phyloP scores from a whole-genome alignment of 345 rosid genomes.

The Geranium brycei region DNA sequence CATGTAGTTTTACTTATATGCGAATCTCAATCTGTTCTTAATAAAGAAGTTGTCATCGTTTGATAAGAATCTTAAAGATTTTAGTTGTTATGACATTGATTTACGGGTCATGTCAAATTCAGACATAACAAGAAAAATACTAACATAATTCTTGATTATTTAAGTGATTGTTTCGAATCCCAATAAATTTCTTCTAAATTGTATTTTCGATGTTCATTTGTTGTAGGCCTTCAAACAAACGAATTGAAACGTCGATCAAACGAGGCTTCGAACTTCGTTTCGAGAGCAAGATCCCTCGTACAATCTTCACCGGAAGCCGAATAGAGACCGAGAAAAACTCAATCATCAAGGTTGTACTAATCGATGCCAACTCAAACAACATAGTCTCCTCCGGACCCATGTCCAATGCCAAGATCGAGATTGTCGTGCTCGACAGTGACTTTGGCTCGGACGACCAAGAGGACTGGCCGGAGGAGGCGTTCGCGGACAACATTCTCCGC shows the following conservation, averaged over 20 bases:
- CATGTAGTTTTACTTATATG: not conserved
- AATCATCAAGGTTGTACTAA: slow-evolving; percentile 28
- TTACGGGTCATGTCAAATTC: not conserved
- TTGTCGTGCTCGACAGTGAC: slow-evolving; percentile 54
- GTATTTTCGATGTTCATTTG: not conserved
- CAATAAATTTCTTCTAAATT: too few relatives aligned
- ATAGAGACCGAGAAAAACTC: slow-evolving; percentile 34
- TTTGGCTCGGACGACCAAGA: slow-evolving; percentile 34
- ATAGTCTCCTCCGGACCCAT: slow-evolving; percentile 28
- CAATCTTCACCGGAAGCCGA: slow-evolving; percentile 50
- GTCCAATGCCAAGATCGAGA: slow-evolving; percentile 41
- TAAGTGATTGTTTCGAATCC: not conserved
- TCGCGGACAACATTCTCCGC: slow-evolving; percentile 30
- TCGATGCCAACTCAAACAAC: slow-evolving; percentile 27
- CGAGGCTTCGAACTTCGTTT: slow-evolving; percentile 33
- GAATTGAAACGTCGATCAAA: slow-evolving; percentile 18
- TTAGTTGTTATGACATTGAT: too few relatives aligned
- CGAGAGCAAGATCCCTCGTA: slow-evolving; percentile 17
- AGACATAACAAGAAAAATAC: not conserved
- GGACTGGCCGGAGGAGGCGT: slow-evolving; percentile 33
- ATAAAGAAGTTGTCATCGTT: too few relatives aligned
- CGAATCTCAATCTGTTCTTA: not conserved
- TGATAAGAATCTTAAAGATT: too few relatives aligned
- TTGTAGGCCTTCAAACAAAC: slow-evolving; percentile 19
- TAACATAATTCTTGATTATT: too few relatives aligned